Evolutionary conservation across 2,329 filamentous ascomycete species (phyloP), one percentile per base, ranked within the genome.

Genomic region (Ceratocystis lukuohia): DNA sequence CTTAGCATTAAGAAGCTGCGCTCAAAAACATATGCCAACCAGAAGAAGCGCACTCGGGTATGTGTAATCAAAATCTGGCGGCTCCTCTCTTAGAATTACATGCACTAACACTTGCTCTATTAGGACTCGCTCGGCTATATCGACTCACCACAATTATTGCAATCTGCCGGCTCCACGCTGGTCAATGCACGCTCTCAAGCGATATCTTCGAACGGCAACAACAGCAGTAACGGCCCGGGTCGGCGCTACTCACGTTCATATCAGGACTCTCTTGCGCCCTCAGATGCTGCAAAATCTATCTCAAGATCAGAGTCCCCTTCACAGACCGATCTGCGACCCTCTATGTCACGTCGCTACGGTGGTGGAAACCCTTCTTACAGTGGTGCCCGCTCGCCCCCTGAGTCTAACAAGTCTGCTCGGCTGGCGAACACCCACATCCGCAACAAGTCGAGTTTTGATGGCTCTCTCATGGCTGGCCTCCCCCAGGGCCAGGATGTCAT

Each of bases 401-500:
- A 87, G 10, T 82, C 87, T 3, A 81, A 61, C n/a, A 68, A 64
- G 66, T 66, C 66, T 17, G 62, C 66, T 3, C 37, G 64, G 5
- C 30, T 66, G 20, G 61, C 56, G 5, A 59, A 28, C 22, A 80
- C 81, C 70, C 91, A 96, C 75, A 84, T 88, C 65, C 85, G 89
- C 72, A 89, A 89, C 71, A 88, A 88, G 72, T 89, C 88, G 65
- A 96, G 90, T 75, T 82, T 93, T 72, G 92, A 96, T 75, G 88
- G 87, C 69, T 87, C 90, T 71, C 86, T 93, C 69, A 94, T 93
- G 82, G 89, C 90, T 70, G 88, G 88, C 68, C 79, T 96, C 72
- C 92, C 92, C 67, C 83, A 87, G 70, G 89, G 91, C 75, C 91
- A 95, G 74, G 88, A 92, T 68, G 85, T 96, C 68, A 96, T 97